Conservation (phyloP, 129 eudicot species). For the Flaveria trinervia region DNA sequence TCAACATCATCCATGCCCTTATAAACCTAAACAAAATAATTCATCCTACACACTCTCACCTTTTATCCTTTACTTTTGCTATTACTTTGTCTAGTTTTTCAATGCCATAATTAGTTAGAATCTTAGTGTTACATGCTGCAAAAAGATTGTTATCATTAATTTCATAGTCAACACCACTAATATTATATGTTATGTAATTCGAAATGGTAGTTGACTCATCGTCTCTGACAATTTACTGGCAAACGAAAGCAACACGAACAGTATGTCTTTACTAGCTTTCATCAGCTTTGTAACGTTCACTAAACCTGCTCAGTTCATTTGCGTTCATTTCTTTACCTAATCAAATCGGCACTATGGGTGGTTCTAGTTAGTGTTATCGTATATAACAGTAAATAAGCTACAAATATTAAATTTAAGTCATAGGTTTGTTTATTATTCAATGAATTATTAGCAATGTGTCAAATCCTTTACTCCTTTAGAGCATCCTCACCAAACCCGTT, state of each 20-base stretch:
- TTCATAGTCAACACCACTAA: slow-evolving; percentile 5
- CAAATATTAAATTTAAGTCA: background rate
- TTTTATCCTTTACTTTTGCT: slow-evolving; percentile 9
- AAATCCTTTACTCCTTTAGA: background rate
- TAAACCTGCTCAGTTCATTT: background rate
- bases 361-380: background rate
- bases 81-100: background rate
- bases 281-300: background rate
- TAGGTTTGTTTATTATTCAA: background rate
- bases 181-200: background rate
- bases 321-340: background rate
- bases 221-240: too few relatives aligned
- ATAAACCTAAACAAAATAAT: slow-evolving; percentile 30
- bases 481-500: too few relatives aligned
- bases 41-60: slow-evolving; percentile 25
- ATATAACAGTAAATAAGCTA: background rate
- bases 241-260: background rate
- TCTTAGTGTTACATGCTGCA: background rate
- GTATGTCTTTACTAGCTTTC: background rate
- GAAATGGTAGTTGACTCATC: background rate
- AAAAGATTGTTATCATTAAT: slow-evolving; percentile 11
- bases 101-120: background rate
- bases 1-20: slow-evolving; percentile 26
- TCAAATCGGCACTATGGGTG: background rate
- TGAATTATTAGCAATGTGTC: background rate